Percentiles rank a stretch among this genome's conserved stretches.
Conservation (phyloP, 2,329 filamentous ascomycete genomes). For the Diaporthe citriasiana region DNA sequence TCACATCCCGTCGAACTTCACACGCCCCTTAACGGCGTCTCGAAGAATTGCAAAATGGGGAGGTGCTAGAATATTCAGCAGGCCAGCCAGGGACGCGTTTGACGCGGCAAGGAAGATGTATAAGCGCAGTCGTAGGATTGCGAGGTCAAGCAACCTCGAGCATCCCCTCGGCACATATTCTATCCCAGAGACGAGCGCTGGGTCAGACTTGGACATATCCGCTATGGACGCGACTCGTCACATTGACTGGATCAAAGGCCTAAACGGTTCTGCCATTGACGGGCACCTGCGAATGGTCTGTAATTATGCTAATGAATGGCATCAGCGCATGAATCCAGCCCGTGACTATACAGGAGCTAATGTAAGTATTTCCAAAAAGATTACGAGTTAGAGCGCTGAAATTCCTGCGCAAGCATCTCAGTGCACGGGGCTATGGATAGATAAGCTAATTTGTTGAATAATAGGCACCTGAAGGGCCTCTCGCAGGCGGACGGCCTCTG, state of each 20-base stretch:
- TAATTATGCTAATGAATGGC: constrained; percentile 19
- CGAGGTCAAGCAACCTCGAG: background rate
- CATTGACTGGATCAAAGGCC: background rate
- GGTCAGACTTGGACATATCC: background rate
- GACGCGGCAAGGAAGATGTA: background rate
- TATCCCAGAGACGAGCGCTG: background rate
- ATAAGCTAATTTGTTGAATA: background rate
- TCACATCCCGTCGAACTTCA: background rate
- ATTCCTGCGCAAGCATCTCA: background rate
- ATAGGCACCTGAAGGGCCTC: background rate
- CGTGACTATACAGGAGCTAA: background rate
- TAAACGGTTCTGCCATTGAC: background rate
- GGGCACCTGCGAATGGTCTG: background rate
- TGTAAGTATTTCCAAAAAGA: background rate
- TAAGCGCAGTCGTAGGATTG: background rate
- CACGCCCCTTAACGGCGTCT: background rate
- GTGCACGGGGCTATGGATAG: no score
- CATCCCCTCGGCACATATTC: background rate
- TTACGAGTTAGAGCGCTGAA: no score
- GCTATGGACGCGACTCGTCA: background rate
- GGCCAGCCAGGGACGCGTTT: background rate
- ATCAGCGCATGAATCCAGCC: background rate
- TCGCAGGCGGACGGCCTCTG: background rate
- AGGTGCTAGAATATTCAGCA: background rate
- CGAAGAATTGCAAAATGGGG: constrained; percentile 12